Conservation (phyloP, 2,329 filamentous ascomycete species). For the Fusarium newnesense region DNA sequence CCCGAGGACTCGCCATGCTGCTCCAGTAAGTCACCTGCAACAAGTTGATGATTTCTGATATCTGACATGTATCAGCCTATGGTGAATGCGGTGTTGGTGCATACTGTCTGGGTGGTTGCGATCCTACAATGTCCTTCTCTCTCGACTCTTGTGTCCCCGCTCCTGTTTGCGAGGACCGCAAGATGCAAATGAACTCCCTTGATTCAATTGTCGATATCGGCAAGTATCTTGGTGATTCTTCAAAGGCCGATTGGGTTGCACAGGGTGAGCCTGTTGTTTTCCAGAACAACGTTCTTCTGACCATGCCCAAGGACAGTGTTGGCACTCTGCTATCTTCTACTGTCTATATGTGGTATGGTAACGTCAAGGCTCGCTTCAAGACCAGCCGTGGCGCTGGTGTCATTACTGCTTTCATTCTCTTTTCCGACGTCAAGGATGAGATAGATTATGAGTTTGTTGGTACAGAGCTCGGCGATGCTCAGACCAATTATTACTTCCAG, state of each 20-base stretch:
- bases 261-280: conserved; percentile 79
- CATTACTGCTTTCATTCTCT: conserved; percentile 95
- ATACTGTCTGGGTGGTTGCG: conserved; percentile 95
- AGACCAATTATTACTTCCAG: conserved; percentile 98
- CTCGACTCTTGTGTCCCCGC: conserved; percentile 87
- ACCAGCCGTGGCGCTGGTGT: conserved; percentile 87
- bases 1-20: conserved; percentile 80
- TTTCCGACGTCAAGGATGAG: conserved; percentile 96
- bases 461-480: conserved; percentile 77
- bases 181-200: conserved; percentile 78
- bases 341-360: conserved; percentile 97
- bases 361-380: conserved; percentile 85
- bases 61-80: conserved; percentile 71
- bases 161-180: conserved; percentile 81
- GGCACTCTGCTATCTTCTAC: conserved; percentile 88
- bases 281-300: conserved; percentile 79
- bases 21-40: conserved; percentile 68
- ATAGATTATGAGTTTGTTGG: conserved; percentile 98
- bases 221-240: conserved; percentile 87
- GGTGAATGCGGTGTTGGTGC: conserved; percentile 92
- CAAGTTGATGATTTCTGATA: background rate
- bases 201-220: conserved; percentile 75
- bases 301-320: conserved; percentile 86
- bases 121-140: conserved; percentile 83
- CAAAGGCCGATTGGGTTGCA: conserved; percentile 85